phyloP scores from a whole-genome alignment of 257 asterid genomes.

The Solanum habrochaites region DNA sequence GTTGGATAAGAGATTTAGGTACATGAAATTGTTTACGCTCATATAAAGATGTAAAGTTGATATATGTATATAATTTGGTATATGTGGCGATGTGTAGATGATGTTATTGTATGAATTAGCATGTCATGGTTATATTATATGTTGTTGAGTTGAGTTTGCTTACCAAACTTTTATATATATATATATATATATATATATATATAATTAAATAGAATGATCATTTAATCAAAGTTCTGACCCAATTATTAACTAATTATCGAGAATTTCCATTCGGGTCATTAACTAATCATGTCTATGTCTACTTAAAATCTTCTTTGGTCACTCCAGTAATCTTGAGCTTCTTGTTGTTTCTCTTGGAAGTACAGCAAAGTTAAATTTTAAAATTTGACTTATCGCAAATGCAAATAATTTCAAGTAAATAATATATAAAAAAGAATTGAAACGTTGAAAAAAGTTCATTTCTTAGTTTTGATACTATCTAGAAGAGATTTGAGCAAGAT shows the following conservation, averaged over 20 bases:
- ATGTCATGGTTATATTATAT: not conserved
- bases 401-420: no score
- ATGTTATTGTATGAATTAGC: not conserved
- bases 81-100: not conserved
- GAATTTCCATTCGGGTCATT: not conserved
- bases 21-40: not conserved
- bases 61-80: not conserved
- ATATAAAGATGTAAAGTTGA: not conserved
- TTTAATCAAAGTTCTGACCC: not conserved
- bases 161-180: not conserved
- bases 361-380: not conserved
- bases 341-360: not conserved
- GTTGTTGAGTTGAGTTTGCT: not conserved
- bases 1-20: not conserved
- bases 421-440: no score
- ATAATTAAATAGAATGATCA: not conserved
- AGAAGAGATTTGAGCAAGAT: not conserved
- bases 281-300: not conserved
- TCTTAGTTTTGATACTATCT: not conserved
- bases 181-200: accelerated
- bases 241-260: no score
- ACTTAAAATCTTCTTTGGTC: no score
- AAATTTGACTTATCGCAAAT: not conserved
- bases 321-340: not conserved
- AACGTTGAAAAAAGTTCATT: accelerated